Evolutionary conservation across 31 red algal genomes (phyloP), one percentile per base, ranked within the genome.

Genomic region (Asparagopsis taxiformis): DNA sequence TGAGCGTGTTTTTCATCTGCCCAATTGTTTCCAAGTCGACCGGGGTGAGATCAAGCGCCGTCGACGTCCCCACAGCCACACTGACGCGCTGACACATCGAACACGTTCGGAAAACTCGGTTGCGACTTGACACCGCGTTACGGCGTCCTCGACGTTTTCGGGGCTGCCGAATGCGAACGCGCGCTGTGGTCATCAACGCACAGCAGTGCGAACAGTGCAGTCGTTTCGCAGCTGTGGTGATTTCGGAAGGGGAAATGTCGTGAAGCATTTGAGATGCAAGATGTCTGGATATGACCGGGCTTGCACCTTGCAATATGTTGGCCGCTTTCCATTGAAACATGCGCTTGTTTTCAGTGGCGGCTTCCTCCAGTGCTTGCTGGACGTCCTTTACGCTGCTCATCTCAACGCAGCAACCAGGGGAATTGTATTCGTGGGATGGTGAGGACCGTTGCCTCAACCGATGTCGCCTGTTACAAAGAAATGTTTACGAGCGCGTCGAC

Each of bases 141-240:
- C 38, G 41, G 46, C 31, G 32, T 52, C 68, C 41, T 55, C 1
- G 38, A 24, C 75, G 34, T 68, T 25, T 48, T 22, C 49, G 34
- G 37, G 11, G 10, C 46, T 66, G 52, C 23, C 62, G 48, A 30
- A 80, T 36, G 15, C 62, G 75, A 13, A 80, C 62, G 39, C 2
- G 37, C 28, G 62, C 36, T 8, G 44, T 55, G 25, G 11, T 41
- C 48, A 68, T 57, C 20, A 80, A 55, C 1, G 51, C 75, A 16
- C 59, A 46, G 50, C 75, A 68, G 26, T 26, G 31, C 9, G 29
- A 15, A 34, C 62, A 80, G 35, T 80, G 75, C 60, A 56, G 66
- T 20, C 75, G 39, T 44, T 43, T 41, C 16, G 82, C 73, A 58
- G 58, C 64, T 31, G 82, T 37, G 3, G 62, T 63, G 38, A 74